Evolutionary conservation across 176 grass and related monocot genomes (phyloP).

Genomic region (Avena insularis): DNA sequence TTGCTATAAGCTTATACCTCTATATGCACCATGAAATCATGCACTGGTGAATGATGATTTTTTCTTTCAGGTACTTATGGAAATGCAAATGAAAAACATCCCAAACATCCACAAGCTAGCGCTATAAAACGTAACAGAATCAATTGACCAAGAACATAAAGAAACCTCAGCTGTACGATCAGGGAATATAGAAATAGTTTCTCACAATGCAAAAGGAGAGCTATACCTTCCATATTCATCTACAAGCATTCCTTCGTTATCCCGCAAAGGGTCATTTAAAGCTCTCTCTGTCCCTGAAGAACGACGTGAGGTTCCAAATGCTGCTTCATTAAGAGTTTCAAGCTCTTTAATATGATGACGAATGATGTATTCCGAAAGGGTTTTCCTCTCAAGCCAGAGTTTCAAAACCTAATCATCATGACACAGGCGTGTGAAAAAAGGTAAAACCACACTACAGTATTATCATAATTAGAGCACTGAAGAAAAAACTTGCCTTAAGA

Average conservation of each 20-base stretch:
- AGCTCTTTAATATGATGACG: constrained; percentile 92
- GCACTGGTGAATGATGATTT: not conserved
- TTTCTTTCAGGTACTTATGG: not conserved
- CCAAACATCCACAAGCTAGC: not conserved
- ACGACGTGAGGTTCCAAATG: constrained; percentile 75
- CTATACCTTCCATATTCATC: constrained; percentile 96
- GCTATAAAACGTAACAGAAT: not conserved
- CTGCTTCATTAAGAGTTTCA: constrained; percentile 76
- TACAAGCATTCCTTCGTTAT: constrained; percentile 94
- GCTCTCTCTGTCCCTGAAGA: constrained; percentile 83
- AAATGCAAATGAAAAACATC: constrained; percentile 14
- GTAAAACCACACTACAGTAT: constrained; percentile 23
- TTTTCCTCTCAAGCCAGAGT: constrained; percentile 96
- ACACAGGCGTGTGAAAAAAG: constrained; percentile 23
- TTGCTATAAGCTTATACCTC: not conserved
- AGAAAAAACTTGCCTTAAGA: constrained; percentile 76
- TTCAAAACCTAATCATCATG: constrained; percentile 79
- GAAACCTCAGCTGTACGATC: not conserved
- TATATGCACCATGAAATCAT: constrained; percentile 32
- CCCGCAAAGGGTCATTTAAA: constrained; percentile 90
- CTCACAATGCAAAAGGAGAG: constrained; percentile 23
- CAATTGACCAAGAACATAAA: constrained; percentile 40
- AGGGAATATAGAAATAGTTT: constrained; percentile 17
- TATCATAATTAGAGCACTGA: constrained; percentile 25
- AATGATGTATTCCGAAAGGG: constrained; percentile 85